phyloP scores from a whole-genome alignment of 2,329 filamentous ascomycete species.

The Mollisia scopiformis region DNA sequence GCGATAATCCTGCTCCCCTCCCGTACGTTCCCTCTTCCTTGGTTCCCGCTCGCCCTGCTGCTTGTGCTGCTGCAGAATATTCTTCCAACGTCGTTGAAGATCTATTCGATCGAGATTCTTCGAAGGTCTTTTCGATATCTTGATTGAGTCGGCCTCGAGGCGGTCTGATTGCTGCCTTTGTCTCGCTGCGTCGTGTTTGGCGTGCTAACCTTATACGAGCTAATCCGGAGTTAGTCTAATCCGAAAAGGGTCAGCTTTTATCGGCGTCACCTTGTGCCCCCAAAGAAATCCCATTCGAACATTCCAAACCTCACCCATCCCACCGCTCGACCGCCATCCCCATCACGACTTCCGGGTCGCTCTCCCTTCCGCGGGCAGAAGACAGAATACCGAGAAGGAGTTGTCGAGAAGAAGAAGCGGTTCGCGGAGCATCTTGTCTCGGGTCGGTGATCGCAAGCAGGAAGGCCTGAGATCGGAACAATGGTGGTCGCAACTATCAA shows the following conservation, averaged over 20 bases:
- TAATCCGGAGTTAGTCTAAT: not conserved
- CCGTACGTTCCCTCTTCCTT: too few species aligned
- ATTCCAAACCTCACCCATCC: not conserved
- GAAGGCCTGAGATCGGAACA: conserved; percentile 19
- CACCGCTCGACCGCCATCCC: too few species aligned
- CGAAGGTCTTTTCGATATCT: not conserved
- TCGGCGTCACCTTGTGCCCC: conserved; percentile 2
- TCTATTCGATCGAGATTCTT: not conserved
- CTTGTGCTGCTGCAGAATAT: not conserved
- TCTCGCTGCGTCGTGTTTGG: not conserved
- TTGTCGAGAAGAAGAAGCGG: not conserved
- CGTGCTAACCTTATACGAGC: not conserved
- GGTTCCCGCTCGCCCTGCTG: not conserved
- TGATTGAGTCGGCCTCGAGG: not conserved
- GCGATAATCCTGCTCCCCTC: not conserved
- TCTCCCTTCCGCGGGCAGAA: conserved; percentile 2
- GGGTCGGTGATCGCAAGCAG: conserved; percentile 9
- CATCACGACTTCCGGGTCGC: not conserved
- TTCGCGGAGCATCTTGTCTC: conserved; percentile 5
- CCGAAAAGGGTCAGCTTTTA: conserved; percentile 11
- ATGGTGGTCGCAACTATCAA: conserved; percentile 66
- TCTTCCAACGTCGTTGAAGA: not conserved
- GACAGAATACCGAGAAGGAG: not conserved
- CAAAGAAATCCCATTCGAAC: not conserved
- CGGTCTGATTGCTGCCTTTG: not conserved